A percentile compares a stretch with the other conserved stretches of the same genome.
Evolutionary conservation across 176 grass and related monocot species (phyloP).

Genomic region (Avena sativa): DNA sequence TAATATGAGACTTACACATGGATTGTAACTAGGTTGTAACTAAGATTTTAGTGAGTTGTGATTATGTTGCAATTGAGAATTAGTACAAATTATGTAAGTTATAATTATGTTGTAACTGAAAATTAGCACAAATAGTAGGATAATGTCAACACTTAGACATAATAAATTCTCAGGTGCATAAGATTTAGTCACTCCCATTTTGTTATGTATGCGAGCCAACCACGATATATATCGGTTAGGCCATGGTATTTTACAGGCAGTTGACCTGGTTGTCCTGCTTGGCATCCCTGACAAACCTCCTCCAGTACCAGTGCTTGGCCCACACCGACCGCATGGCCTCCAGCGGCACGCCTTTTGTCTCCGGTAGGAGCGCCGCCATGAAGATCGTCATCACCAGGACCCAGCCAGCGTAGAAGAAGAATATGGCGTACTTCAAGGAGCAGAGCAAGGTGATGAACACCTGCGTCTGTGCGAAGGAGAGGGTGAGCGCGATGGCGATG

Average conservation of each 20-base stretch:
- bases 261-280: not conserved
- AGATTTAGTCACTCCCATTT: no score
- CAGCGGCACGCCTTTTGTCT: conserved; percentile 71
- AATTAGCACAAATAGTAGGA: no score
- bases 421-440: conserved; percentile 60
- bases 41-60: no score
- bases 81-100: no score
- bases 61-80: no score
- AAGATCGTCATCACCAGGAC: conserved; percentile 66
- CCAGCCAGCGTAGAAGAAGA: conserved; percentile 70
- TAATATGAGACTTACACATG: no score
- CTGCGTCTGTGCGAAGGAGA: conserved; percentile 81
- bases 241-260: not conserved
- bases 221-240: not conserved
- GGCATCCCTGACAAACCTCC: conserved; percentile 41
- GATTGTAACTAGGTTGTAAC: no score
- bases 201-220: not conserved
- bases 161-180: no score
- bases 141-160: no score
- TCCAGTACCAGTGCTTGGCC: conserved; percentile 69
- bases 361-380: conserved; percentile 66
- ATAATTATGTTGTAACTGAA: no score
- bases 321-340: conserved; percentile 61
- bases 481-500: conserved; percentile 55
- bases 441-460: conserved; percentile 71